Base-by-base conservation (phyloP, 2,329 filamentous ascomycete species). In the Fusarium transvaalense region DNA sequence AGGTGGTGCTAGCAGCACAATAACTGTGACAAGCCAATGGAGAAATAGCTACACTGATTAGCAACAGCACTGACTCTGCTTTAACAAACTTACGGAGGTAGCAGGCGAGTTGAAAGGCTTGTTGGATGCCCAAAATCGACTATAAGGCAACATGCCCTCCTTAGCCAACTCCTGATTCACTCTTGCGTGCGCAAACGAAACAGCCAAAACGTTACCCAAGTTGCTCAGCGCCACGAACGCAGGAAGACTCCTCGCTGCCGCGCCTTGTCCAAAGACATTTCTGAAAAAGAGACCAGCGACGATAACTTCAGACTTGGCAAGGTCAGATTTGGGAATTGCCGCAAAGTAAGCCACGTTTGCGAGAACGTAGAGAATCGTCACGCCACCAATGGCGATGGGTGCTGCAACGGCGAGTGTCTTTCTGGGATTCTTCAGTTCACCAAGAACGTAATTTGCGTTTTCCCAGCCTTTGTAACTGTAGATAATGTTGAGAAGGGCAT, bases 121-220 rank as follows among this genome's bases (percentile, higher is more conserved):
- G 72, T 89, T 90, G 5, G 88, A 91, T 0, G 90, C 90, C 87
- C 88, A 92, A 75, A 92, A 86, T 4, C 83, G 82, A 63, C 87
- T 88, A 56, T 85, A 90, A 0, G 91, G 91, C 15, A 92, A 73
- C 7, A 92, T 80, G 0, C 89, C 89, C 72, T 93, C 90, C 72
- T 91, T 91, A 1, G 87, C 91, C 43, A 92, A 81, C 75, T 92
- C 90, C 66, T 89, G 87, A 68, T 88, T 89, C 12, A 89, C 70
- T 1, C 88, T 82, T 0, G 87, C 79, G 54, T 89, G 86, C 0
- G 86, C 83, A 68, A 89, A 90, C 60, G 83, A 87, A 45, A 89
- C 84, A 21, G 86, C 85, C 10, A 90, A 78, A 1, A 91, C 86
- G 52, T 90, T 90, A 9, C 88, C 88, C 47, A 90, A 72, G 65